Evolutionary conservation across 108 stramenopile genomes (phyloP), one percentile per base, ranked within the genome.

Genomic region (Phaeodactylum tricornutum): DNA sequence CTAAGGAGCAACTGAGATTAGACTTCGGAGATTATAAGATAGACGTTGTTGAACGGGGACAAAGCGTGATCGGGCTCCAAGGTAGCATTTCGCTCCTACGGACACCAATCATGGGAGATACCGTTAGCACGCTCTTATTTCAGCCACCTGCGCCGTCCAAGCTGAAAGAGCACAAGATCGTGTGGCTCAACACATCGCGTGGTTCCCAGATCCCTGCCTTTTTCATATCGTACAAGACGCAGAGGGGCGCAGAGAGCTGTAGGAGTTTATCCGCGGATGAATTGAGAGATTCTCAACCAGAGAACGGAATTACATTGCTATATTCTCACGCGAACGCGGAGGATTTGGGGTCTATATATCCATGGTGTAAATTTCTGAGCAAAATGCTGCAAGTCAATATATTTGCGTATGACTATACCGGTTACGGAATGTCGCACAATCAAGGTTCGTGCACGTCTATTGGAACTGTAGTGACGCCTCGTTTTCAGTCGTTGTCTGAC

Each of bases 381-480:
- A 87, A 87, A 55, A 87, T 84, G 74, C 61, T 92, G 32, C 72
- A 81, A 60, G 95, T 95, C 24, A 97, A 98, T 66, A 76, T 98
- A 27, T 72, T 98, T 54, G 98, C 96, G 17, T 98, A 97, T 66
- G 98, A 98, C 69, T 98, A 98, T 60, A 82, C 93, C 2, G 98
- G 98, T 20, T 97, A 97, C 57, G 96, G 47, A 27, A 48, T 48
- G 47, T 29, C 28, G 11, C 20, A 32, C 28, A 27, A 48, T 19
- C 26, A 22, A 12, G 47, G 47, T 48, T 15, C 14, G 47, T 48
- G 14, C 22, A 29, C n/a, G 2, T 27, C 26, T 29, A 4, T 30
- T 9, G 29, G 2, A n/a, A n/a, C n/a, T n/a, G n/a, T 2, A 30
- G 3, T 19, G 2, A 31, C 7, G 19, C 5, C 11, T 6, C 2